phyloP scores from a whole-genome alignment of 305 asterid genomes.

The Andrographis paniculata region DNA sequence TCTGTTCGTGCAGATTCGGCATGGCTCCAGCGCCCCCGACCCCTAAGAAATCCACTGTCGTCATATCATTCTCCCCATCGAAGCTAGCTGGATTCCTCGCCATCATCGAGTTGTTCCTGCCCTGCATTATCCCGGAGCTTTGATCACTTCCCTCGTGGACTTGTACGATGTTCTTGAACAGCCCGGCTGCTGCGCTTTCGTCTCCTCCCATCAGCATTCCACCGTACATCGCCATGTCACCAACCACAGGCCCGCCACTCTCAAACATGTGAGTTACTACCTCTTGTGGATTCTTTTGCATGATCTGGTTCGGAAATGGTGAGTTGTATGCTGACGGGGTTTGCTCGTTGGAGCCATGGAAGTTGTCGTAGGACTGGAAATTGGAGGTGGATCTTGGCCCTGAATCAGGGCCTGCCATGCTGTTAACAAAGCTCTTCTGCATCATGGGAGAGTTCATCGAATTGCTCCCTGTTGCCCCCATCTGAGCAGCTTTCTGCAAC shows the following conservation, averaged over 20 bases:
- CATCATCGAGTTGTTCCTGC: slow-evolving; percentile 11
- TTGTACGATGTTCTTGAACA: slow-evolving; percentile 34
- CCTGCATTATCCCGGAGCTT: slow-evolving; percentile 17
- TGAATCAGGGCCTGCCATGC: slow-evolving; percentile 51
- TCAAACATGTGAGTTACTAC: slow-evolving; percentile 33
- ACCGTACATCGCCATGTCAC: slow-evolving; percentile 55
- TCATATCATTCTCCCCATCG: slow-evolving; percentile 41
- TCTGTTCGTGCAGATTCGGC: slow-evolving; percentile 30
- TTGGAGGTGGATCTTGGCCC: slow-evolving; percentile 13
- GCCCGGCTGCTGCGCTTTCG: slow-evolving; percentile 24
- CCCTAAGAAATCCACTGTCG: slow-evolving; percentile 86
- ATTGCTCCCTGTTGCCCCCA: slow-evolving; percentile 62
- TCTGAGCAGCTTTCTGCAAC: slow-evolving; percentile 83
- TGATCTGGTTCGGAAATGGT: slow-evolving; percentile 1
- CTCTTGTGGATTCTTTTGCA: slow-evolving; percentile 31
- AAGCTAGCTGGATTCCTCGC: slow-evolving; percentile 17
- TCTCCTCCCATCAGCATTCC: slow-evolving; percentile 57
- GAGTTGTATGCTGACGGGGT: slow-evolving; percentile 16
- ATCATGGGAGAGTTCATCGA: slow-evolving; percentile 59
- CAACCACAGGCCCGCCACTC: slow-evolving; percentile 23
- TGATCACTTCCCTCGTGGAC: slow-evolving; percentile 25
- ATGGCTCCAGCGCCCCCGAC: slow-evolving; percentile 54
- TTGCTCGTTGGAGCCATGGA: slow-evolving; percentile 31
- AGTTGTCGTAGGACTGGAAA: slow-evolving; percentile 24
- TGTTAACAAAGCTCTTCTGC: slow-evolving; percentile 49